Conservation (phyloP, 148 eudicot genomes). For the Selenicereus undatus region DNA sequence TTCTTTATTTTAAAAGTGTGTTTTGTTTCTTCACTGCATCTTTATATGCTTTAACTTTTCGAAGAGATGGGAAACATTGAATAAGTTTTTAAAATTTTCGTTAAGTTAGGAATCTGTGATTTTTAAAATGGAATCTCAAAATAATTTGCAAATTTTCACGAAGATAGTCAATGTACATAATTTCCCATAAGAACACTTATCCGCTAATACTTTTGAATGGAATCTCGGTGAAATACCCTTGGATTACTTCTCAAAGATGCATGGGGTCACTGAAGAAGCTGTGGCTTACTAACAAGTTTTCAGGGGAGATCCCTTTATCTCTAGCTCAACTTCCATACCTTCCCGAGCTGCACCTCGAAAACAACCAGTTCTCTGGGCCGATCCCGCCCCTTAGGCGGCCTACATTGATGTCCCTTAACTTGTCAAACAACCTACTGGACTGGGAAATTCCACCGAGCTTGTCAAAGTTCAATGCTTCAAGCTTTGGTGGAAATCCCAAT, state of each 20-base stretch:
- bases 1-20: no score
- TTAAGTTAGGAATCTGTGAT: no score
- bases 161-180: no score
- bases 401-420: slow-evolving; percentile 32
- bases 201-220: no score
- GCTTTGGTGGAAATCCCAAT: slow-evolving; percentile 52
- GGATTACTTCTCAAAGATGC: slow-evolving; percentile 45
- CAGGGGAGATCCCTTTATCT: slow-evolving; percentile 63
- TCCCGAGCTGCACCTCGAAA: slow-evolving; percentile 51
- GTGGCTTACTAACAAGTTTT: slow-evolving; percentile 54
- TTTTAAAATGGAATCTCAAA: no score
- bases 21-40: no score
- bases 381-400: slow-evolving; percentile 40
- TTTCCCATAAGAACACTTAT: no score
- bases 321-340: slow-evolving; percentile 33
- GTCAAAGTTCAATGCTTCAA: slow-evolving; percentile 29
- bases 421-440: slow-evolving; percentile 57
- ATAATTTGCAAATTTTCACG: no score
- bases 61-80: no score
- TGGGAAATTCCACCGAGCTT: slow-evolving; percentile 59
- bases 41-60: no score
- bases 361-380: slow-evolving; percentile 57
- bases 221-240: slow-evolving; percentile 41
- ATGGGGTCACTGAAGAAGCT: slow-evolving; percentile 69
- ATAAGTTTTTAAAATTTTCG: no score